These are phyloP conservation scores for Euphrasia arctica DNA, from an alignment of 305 asterid genomes.

Conservation along the genomic window DNA sequence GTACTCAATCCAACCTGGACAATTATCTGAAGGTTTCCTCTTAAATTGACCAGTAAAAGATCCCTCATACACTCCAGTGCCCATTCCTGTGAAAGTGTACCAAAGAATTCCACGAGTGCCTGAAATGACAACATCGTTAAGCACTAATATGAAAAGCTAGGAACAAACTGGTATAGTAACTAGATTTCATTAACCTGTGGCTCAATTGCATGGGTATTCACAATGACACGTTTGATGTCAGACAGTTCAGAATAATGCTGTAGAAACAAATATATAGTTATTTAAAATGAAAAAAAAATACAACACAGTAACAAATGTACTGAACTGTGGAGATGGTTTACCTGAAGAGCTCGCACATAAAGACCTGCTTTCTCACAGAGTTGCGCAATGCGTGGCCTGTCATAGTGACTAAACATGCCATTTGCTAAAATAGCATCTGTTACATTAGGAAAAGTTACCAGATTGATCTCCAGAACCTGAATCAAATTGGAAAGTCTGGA, in stretches of 20 bases:
- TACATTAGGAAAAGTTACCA: conserved; percentile 93
- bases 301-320: too few species aligned
- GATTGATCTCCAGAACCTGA: conserved; percentile 96
- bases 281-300: too few species aligned
- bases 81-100: conserved; percentile 95
- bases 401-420: conserved; percentile 98
- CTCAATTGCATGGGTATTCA: conserved; percentile 99
- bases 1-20: too few species aligned
- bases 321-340: too few species aligned
- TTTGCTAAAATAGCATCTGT: conserved; percentile 99
- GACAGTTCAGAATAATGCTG: conserved; percentile 94
- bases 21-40: conserved; percentile 99
- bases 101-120: conserved; percentile 96
- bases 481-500: conserved; percentile 26
- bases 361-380: conserved; percentile 98
- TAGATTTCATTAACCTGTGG: conserved; percentile 92
- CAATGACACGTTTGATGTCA: conserved; percentile 97
- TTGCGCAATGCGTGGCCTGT: conserved; percentile 92
- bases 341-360: conserved; percentile 96
- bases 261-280: conserved; percentile 33
- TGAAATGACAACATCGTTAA: conserved; percentile 37
- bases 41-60: conserved; percentile 87
- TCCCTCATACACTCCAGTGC: conserved; percentile 99
- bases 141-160: too few species aligned
- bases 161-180: too few species aligned